Conservation (phyloP, 2,329 filamentous ascomycete genomes). For the Aspergillus sp. region DNA sequence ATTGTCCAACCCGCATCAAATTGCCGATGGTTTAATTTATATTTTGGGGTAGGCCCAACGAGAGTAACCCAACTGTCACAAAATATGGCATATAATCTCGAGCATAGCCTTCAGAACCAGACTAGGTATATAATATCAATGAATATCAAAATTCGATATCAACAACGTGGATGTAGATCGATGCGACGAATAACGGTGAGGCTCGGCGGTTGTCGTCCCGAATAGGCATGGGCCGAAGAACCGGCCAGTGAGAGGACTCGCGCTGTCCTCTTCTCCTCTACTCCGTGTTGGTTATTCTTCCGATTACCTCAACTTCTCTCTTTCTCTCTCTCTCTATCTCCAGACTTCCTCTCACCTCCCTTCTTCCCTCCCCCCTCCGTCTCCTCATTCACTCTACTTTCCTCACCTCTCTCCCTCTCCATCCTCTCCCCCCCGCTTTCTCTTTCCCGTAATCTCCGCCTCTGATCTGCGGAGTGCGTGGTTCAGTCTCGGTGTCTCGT, state of each 20-base stretch:
- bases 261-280: conserved; percentile 1
- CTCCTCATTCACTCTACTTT: conserved; percentile 11
- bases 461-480: conserved; percentile 12
- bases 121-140: no score
- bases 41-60: no score
- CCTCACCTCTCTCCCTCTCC: conserved; percentile 6
- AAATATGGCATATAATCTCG: no score
- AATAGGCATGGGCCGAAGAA: background rate
- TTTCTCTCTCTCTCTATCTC: conserved; percentile 3
- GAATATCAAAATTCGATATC: no score
- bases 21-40: no score
- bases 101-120: no score
- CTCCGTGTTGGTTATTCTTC: background rate
- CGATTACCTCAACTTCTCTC: conserved; percentile 5
- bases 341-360: conserved; percentile 4
- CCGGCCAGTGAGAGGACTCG: background rate
- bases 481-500: conserved; percentile 6
- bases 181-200: background rate
- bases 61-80: no score
- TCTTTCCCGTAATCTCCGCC: conserved; percentile 9
- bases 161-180: background rate
- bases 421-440: conserved; percentile 12
- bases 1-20: no score
- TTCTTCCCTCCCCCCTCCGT: conserved; percentile 10
- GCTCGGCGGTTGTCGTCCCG: background rate